These are phyloP conservation scores for Chalciporus sp. DNA, from an alignment of 1,284 basidiomycete species.

Conservation along the genomic window DNA sequence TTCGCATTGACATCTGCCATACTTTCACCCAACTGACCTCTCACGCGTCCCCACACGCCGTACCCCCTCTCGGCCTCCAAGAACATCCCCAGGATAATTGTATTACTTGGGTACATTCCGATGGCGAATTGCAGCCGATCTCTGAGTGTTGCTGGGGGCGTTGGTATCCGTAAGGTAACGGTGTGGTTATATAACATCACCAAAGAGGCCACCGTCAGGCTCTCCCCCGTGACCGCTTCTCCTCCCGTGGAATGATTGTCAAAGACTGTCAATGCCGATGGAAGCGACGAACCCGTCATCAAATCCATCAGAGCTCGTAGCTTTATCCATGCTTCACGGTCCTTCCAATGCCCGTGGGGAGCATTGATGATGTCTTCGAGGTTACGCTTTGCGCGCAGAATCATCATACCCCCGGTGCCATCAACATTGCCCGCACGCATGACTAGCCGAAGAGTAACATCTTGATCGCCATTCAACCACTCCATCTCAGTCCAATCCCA, in stretches of 20 bases:
- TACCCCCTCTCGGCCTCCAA: conserved; percentile 78
- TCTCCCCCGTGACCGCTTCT: conserved; percentile 48
- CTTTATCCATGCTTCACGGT: conserved; percentile 63
- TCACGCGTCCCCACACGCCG: conserved; percentile 71
- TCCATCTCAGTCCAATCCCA: conserved; percentile 92
- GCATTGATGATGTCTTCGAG: conserved; percentile 50
- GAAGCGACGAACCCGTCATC: conserved; percentile 46
- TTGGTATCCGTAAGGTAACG: conserved; percentile 53
- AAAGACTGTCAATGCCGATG: conserved; percentile 48
- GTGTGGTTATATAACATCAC: conserved; percentile 67
- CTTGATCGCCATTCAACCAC: conserved; percentile 63
- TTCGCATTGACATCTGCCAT: conserved; percentile 39
- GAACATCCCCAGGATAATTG: conserved; percentile 74
- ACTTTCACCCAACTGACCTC: conserved; percentile 47
- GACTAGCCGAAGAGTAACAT: conserved; percentile 54
- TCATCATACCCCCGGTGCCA: conserved; percentile 50
- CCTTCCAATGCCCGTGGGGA: conserved; percentile 48
- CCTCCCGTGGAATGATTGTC: conserved; percentile 42
- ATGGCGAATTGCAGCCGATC: conserved; percentile 60
- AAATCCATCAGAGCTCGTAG: conserved; percentile 66
- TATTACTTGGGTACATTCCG: conserved; percentile 68
- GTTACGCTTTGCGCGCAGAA: conserved; percentile 60
- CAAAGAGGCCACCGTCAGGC: conserved; percentile 57
- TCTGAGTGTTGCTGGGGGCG: conserved; percentile 62
- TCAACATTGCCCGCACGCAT: conserved; percentile 56